A percentile compares a stretch with the other conserved stretches of the same genome.
Conservation (phyloP, 805 yeast genomes). For the Zygosaccharomyces lentus region DNA sequence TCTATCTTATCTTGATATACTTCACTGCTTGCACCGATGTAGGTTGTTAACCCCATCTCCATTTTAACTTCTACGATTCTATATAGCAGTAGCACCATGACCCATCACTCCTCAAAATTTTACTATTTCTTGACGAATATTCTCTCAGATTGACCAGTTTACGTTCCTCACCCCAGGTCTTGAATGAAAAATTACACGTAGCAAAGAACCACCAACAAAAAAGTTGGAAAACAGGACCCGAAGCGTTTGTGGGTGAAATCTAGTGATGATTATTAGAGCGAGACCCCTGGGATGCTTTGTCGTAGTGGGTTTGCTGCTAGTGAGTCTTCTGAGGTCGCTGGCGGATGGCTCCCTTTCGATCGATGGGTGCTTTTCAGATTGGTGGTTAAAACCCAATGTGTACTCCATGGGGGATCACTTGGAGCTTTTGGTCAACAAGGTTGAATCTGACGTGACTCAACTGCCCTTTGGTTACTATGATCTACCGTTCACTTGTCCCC, state of each 20-base stretch:
- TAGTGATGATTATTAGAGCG: slow-evolving; percentile 7
- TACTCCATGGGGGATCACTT: slow-evolving; percentile 55
- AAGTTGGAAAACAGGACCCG: not conserved
- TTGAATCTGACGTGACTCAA: slow-evolving; percentile 68
- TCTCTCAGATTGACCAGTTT: not conserved
- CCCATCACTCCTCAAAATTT: not conserved
- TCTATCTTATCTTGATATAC: no score
- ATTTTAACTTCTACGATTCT: no score
- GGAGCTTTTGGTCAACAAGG: slow-evolving; percentile 67
- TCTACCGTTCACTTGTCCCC: slow-evolving; percentile 77
- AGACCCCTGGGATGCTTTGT: slow-evolving; percentile 8
- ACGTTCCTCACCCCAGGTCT: not conserved
- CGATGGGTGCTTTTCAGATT: slow-evolving; percentile 6
- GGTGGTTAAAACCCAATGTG: slow-evolving; percentile 34
- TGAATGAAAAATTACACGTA: not conserved
- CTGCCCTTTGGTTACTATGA: slow-evolving; percentile 74
- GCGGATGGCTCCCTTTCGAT: slow-evolving; percentile 1
- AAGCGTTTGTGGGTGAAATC: not conserved
- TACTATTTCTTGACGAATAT: not conserved
- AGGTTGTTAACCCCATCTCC: no score
- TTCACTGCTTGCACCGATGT: no score
- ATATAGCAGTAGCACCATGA: not conserved
- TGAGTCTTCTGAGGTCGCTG: slow-evolving; percentile 3
- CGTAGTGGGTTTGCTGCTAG: slow-evolving; percentile 4
- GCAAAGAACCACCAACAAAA: not conserved